Base-by-base conservation (phyloP, 1,139 yeast genomes). In the Sugiyamaella novakii region DNA sequence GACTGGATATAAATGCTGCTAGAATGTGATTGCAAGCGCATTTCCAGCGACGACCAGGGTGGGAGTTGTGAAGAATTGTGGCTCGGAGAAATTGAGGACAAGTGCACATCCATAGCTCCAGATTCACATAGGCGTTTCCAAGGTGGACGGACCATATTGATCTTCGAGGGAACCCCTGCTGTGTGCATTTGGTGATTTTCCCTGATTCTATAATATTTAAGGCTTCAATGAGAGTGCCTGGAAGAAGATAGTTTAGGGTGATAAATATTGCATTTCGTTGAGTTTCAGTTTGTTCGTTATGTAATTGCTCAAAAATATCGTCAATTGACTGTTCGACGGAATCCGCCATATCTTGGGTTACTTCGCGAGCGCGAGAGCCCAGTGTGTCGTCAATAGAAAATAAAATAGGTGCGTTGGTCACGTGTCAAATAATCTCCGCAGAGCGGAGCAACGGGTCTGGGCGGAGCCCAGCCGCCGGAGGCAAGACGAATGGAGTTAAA, bases 241-340 rank as follows among this genome's bases (percentile, higher is more conserved):
- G 65, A 12, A 60, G 64, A 52, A 59, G 50, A 30, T 52, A 56
- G 17, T 54, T 45, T 38, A 62, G 51, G 3, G 58, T 54, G n/a
- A 51, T 64, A 8, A 61, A 41, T 2, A 47, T 10, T 25, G 27
- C 39, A 45, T 25, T 54, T 54, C 38, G 57, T n/a, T 27, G 31
- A 7, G 31, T 25, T 25, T 27, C 51, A 11, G 28, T 19, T 6
- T n/a, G 8, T 31, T 28, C 47, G 1, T n/a, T 11, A 19, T 43
- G 47, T 18, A 43, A 15, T 22, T 18, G 22, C 11, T 37, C 42
- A 22, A 37, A 37, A 12, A 22, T 30, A 10, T 36, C 42, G 4
- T 34, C 25, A 4, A 42, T 42, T 10, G 39, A 10, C 12, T 28
- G 12, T 11, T 35, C 40, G 8, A 42, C 30, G 31, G 30, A 31